These are phyloP conservation scores for Ceratocystis smalleyi DNA, from an alignment of 2,329 filamentous ascomycete species.

Conservation along the genomic window DNA sequence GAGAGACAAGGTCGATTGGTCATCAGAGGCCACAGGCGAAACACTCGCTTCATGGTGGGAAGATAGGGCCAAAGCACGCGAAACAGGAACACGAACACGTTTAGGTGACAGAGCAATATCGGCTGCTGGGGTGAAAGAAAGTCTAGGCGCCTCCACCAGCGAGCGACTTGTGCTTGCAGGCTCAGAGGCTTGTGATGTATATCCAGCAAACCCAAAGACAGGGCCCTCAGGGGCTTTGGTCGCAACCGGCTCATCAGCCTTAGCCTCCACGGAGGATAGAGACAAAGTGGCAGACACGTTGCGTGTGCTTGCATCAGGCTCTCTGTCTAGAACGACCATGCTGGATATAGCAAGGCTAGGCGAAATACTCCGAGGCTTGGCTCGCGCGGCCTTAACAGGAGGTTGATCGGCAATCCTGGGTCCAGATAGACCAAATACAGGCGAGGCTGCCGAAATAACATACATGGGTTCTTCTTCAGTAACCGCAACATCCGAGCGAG, in stretches of 20 bases:
- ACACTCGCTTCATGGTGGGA: conserved; percentile 12
- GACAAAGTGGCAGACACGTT: conserved; percentile 17
- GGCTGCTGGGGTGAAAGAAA: conserved; percentile 3
- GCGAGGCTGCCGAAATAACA: conserved; percentile 17
- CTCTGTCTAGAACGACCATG: conserved; percentile 8
- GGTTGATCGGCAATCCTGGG: conserved; percentile 13
- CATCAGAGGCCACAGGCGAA: background rate
- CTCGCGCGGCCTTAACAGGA: conserved; percentile 1
- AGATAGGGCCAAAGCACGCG: conserved; percentile 11
- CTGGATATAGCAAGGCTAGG: conserved; percentile 4
- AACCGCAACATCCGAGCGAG: conserved; percentile 18
- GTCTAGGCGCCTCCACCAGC: conserved; percentile 19
- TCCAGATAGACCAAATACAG: background rate
- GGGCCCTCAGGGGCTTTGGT: background rate
- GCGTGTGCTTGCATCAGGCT: conserved; percentile 16
- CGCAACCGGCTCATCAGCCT: conserved; percentile 16
- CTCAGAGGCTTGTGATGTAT: conserved; percentile 22
- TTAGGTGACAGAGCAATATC: conserved; percentile 7
- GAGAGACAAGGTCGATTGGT: background rate
- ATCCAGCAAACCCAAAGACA: conserved; percentile 20
- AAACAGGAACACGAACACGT: background rate
- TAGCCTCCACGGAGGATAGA: conserved; percentile 19
- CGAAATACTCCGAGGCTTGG: conserved; percentile 1
- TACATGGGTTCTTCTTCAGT: conserved; percentile 18
- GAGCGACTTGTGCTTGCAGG: conserved; percentile 18